These are phyloP conservation scores for Thozetella sp. DNA, from an alignment of 495 filamentous ascomycete species.

Conservation along the genomic window DNA sequence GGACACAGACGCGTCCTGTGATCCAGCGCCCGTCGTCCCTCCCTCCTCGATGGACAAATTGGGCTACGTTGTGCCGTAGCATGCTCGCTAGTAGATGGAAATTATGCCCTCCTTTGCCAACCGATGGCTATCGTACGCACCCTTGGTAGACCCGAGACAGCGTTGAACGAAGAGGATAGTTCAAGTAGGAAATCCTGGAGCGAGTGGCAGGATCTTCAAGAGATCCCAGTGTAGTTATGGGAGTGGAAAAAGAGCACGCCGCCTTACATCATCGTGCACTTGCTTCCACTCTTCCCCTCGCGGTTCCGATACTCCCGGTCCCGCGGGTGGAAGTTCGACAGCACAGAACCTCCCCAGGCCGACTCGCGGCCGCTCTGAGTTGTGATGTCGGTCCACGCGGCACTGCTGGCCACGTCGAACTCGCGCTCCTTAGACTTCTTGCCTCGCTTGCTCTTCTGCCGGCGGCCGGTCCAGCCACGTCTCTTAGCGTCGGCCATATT, in stretches of 20 bases:
- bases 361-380: constrained; percentile 1
- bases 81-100: no score
- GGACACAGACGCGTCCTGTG: neutral
- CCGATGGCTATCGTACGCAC: no score
- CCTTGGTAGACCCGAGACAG: no score
- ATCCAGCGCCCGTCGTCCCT: neutral
- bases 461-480: constrained; percentile 49
- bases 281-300: constrained; percentile 39
- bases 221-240: no score
- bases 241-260: no score
- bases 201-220: no score
- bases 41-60: no score
- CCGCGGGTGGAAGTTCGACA: constrained; percentile 8
- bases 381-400: constrained; percentile 52
- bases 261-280: constrained; percentile 58
- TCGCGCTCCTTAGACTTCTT: constrained; percentile 33
- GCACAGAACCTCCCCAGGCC: neutral
- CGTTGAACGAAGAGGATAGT: neutral
- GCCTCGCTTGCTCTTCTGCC: constrained; percentile 32
- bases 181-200: no score
- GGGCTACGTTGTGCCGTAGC: no score
- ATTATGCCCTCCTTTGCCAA: no score
- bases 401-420: constrained; percentile 34
- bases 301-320: constrained; percentile 3
- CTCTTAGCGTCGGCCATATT: constrained; percentile 58